A percentile compares a stretch with the other conserved stretches of the same genome.
Evolutionary conservation across 1,284 basidiomycete species (phyloP).

Genomic region (Polyporus tsugae): DNA sequence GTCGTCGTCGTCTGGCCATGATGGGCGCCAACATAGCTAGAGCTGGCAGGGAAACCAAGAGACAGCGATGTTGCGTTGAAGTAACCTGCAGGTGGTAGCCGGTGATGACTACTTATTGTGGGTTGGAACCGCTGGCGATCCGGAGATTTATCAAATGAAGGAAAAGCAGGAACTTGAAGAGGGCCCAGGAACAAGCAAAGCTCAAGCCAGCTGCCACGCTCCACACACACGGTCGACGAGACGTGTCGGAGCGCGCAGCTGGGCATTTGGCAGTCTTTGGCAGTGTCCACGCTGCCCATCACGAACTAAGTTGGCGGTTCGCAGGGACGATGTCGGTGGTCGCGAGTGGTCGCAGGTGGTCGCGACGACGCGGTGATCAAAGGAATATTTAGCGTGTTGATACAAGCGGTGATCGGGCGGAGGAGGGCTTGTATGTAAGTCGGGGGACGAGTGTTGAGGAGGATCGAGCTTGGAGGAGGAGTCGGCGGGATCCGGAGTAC

Average conservation of each 20-base stretch:
- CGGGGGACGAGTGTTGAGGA: neutral
- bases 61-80: no score
- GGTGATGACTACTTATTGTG: no score
- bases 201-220: no score
- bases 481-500: no score
- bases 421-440: no score
- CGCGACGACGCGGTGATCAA: neutral
- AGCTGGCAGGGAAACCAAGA: no score
- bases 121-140: no score
- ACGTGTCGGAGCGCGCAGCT: neutral
- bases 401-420: neutral
- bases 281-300: neutral
- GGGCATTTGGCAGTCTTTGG: slow-evolving; percentile 2
- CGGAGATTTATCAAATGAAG: neutral
- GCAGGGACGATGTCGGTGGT: neutral
- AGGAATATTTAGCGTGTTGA: neutral
- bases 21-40: no score
- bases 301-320: slow-evolving; percentile 8
- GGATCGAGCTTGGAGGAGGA: no score
- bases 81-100: no score
- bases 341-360: neutral
- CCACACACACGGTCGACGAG: neutral
- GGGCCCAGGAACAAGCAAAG: neutral
- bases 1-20: no score
- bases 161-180: neutral